Percentiles rank a stretch among this genome's conserved stretches.
Evolutionary conservation across 2,329 filamentous ascomycete genomes (phyloP).

Genomic region (Chlorencoelia australis): DNA sequence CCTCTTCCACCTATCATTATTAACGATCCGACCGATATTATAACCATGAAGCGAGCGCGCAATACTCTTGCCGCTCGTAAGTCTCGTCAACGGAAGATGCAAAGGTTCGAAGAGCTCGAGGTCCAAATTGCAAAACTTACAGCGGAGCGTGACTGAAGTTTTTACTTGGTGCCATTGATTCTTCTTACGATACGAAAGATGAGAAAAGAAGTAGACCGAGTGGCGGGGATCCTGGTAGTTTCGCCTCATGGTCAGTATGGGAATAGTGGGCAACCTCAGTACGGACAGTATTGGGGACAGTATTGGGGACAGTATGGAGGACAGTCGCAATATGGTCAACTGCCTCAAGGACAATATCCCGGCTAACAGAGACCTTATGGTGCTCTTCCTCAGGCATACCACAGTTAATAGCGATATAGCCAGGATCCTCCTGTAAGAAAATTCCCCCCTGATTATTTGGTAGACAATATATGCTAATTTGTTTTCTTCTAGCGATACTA

Average conservation of each 20-base stretch:
- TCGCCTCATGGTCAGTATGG: constrained; percentile 9
- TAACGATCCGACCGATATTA: constrained; percentile 59
- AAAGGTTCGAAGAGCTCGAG: constrained; percentile 66
- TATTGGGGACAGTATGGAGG: not conserved
- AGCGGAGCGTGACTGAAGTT: constrained; percentile 53
- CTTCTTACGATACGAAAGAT: constrained; percentile 55
- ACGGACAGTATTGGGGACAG: constrained; percentile 3
- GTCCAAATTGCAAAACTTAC: constrained; percentile 60
- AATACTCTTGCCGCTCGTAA: constrained; percentile 92
- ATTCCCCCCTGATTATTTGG: too few relatives aligned
- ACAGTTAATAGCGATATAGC: too few relatives aligned
- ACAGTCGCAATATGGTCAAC: constrained; percentile 23
- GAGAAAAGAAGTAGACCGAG: too few relatives aligned
- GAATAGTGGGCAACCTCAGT: constrained; percentile 17
- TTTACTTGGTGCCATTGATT: constrained; percentile 56
- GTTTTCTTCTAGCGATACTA: too few relatives aligned
- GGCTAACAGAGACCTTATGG: constrained; percentile 11
- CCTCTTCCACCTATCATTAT: constrained; percentile 69
- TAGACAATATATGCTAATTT: too few relatives aligned
- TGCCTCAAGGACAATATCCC: constrained; percentile 26
- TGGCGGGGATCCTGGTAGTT: too few relatives aligned
- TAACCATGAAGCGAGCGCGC: constrained; percentile 86
- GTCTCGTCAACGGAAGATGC: constrained; percentile 77
- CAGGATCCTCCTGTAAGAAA: too few relatives aligned
- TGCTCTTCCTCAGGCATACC: constrained; percentile 4